Evolutionary conservation across 192 early-diverging fungal species (phyloP).

Genomic region (Paraglomus occultum): DNA sequence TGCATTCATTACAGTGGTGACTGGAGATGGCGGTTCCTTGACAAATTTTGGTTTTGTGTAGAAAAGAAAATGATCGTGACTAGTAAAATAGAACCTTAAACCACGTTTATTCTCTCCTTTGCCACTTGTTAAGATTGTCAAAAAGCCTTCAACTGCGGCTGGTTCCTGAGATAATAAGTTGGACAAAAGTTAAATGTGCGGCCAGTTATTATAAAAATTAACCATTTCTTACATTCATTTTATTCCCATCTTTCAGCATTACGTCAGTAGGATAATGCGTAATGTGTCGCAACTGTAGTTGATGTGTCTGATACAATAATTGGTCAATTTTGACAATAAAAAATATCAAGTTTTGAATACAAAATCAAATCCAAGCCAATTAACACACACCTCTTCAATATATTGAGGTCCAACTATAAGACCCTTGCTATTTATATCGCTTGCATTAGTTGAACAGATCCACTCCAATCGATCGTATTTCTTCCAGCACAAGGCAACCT

Average conservation of each 20-base stretch:
- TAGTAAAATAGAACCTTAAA: slow-evolving; percentile 36
- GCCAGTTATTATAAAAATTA: background rate
- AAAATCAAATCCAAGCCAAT: background rate
- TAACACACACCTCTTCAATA: slow-evolving; percentile 37
- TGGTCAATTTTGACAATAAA: background rate
- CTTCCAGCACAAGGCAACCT: slow-evolving; percentile 44
- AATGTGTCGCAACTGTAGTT: slow-evolving; percentile 36
- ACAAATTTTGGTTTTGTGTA: slow-evolving; percentile 32
- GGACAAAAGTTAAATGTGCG: background rate
- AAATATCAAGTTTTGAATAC: background rate
- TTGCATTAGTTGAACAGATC: slow-evolving; percentile 36
- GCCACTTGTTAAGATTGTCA: slow-evolving; percentile 37
- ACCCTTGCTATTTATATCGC: slow-evolving; percentile 33
- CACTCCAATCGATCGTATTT: slow-evolving; percentile 45
- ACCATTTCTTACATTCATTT: slow-evolving; percentile 1
- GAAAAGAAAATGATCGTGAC: slow-evolving; percentile 42
- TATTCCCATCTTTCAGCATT: background rate
- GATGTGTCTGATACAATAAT: slow-evolving; percentile 33
- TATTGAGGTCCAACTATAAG: slow-evolving; percentile 40
- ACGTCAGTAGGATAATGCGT: slow-evolving; percentile 39
- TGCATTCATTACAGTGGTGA: background rate
- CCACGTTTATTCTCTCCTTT: slow-evolving; percentile 33
- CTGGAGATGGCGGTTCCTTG: slow-evolving; percentile 35
- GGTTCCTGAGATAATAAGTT: slow-evolving; percentile 31
- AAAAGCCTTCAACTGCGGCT: slow-evolving; percentile 39